These are phyloP conservation scores for Talaromyces sp. DNA, from an alignment of 2,329 filamentous ascomycete species.

Conservation along the genomic window DNA sequence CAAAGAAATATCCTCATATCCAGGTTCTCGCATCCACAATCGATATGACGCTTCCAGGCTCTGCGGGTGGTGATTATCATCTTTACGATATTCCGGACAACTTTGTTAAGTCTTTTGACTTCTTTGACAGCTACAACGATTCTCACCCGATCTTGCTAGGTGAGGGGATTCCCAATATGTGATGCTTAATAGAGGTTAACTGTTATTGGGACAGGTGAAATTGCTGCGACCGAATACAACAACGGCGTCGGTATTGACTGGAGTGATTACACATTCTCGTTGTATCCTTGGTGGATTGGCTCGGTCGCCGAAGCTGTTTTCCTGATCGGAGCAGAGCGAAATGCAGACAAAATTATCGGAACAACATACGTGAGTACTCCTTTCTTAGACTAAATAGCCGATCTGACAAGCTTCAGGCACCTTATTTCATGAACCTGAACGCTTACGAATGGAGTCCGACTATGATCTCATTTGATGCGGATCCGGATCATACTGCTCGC, in stretches of 20 bases:
- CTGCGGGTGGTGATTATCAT: slow-evolving; percentile 47
- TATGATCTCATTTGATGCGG: slow-evolving; percentile 33
- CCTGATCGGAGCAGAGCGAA: slow-evolving; percentile 66
- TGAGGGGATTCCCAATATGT: slow-evolving; percentile 3
- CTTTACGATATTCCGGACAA: slow-evolving; percentile 56
- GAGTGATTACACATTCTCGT: slow-evolving; percentile 46
- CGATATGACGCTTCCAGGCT: slow-evolving; percentile 28
- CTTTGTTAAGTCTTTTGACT: slow-evolving; percentile 54
- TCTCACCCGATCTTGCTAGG: slow-evolving; percentile 31
- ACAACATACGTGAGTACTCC: slow-evolving; percentile 28
- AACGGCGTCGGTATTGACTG: slow-evolving; percentile 47
- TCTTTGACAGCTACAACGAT: slow-evolving; percentile 54
- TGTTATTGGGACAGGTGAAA: slow-evolving; percentile 22
- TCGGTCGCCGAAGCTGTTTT: slow-evolving; percentile 67
- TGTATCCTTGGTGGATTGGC: slow-evolving; percentile 62
- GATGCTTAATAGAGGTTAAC: not conserved
- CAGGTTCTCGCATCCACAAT: slow-evolving; percentile 43
- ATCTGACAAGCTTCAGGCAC: slow-evolving; percentile 22
- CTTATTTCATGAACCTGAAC: slow-evolving; percentile 32
- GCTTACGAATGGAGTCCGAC: slow-evolving; percentile 35
- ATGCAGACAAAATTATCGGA: slow-evolving; percentile 42
- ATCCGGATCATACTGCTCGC: slow-evolving; percentile 31
- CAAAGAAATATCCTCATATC: slow-evolving; percentile 59
- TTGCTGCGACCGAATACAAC: slow-evolving; percentile 47
- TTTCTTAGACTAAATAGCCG: not conserved